Evolutionary conservation across 495 filamentous ascomycete genomes (phyloP).

Genomic region (Podospora sp.): DNA sequence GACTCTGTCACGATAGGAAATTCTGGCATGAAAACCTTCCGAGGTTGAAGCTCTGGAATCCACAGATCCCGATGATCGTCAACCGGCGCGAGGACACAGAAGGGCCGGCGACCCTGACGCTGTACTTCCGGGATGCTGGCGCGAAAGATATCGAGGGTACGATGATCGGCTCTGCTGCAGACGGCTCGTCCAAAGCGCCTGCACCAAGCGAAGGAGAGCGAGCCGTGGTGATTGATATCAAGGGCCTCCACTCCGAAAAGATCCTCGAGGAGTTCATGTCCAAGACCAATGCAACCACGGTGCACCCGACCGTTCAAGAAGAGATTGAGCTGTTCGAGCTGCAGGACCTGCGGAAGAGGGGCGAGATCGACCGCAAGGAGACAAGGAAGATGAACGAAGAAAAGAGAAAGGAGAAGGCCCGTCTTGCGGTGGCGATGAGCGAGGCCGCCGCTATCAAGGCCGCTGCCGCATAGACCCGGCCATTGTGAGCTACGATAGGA

Average conservation of each 20-base stretch:
- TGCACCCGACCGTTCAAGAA: constrained; percentile 65
- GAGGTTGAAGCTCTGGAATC: constrained; percentile 92
- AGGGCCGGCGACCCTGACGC: constrained; percentile 67
- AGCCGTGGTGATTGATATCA: constrained; percentile 63
- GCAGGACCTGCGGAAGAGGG: constrained; percentile 56
- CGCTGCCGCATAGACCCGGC: constrained; percentile 3
- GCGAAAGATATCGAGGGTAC: constrained; percentile 31
- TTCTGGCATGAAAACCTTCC: constrained; percentile 86
- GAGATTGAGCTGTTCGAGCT: constrained; percentile 59
- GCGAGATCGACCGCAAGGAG: constrained; percentile 59
- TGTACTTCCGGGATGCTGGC: constrained; percentile 64
- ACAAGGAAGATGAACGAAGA: constrained; percentile 64
- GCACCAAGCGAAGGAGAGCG: constrained; percentile 47
- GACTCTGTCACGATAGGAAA: constrained; percentile 53
- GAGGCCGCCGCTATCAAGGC: constrained; percentile 39
- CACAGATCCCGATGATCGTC: constrained; percentile 78
- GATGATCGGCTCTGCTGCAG: constrained; percentile 40
- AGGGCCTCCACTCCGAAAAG: constrained; percentile 56
- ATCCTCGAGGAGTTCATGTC: constrained; percentile 71
- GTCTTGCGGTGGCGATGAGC: constrained; percentile 36
- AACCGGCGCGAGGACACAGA: constrained; percentile 60
- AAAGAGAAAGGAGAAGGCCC: constrained; percentile 61
- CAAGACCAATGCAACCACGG: constrained; percentile 65
- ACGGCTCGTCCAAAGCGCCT: constrained; percentile 43
- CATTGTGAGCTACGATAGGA: neutral